phyloP scores from a whole-genome alignment of 768 basidiomycete genomes.

The Steccherinum ochraceum region DNA sequence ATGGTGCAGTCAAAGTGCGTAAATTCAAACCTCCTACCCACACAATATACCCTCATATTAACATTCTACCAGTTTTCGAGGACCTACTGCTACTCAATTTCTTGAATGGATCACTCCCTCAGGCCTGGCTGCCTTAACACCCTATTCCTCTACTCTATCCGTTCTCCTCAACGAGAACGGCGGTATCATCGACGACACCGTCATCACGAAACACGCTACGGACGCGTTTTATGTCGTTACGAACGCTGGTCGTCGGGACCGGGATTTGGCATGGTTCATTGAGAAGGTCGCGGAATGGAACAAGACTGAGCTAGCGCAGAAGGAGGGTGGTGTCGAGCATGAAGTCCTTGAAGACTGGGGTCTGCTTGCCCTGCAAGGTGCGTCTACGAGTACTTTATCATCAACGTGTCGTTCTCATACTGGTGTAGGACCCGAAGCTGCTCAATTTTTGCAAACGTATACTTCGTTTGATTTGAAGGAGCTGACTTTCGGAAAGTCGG shows the following conservation, averaged over 20 bases:
- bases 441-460: slow-evolving; percentile 68
- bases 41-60: background rate
- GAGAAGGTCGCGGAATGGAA: slow-evolving; percentile 77
- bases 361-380: slow-evolving; percentile 85
- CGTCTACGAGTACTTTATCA: slow-evolving; percentile 10
- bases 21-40: background rate
- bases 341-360: slow-evolving; percentile 83
- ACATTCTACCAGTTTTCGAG: slow-evolving; percentile 60
- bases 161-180: slow-evolving; percentile 85
- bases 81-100: slow-evolving; percentile 70
- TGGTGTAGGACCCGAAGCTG: slow-evolving; percentile 69
- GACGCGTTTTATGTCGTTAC: slow-evolving; percentile 93
- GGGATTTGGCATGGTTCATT: slow-evolving; percentile 76
- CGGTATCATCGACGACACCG: slow-evolving; percentile 94
- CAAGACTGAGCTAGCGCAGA: slow-evolving; percentile 35
- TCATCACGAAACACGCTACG: slow-evolving; percentile 79
- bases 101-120: slow-evolving; percentile 89
- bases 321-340: slow-evolving; percentile 64
- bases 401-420: background rate
- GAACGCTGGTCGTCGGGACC: slow-evolving; percentile 82
- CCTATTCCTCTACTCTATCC: slow-evolving; percentile 79
- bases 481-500: slow-evolving; percentile 81
- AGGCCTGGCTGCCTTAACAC: slow-evolving; percentile 56
- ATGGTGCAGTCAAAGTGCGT: slow-evolving; percentile 91
- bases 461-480: slow-evolving; percentile 68